Evolutionary conservation across 129 eudicot genomes (phyloP), one percentile per base, ranked within the genome.

Genomic region (Lactuca saligna): DNA sequence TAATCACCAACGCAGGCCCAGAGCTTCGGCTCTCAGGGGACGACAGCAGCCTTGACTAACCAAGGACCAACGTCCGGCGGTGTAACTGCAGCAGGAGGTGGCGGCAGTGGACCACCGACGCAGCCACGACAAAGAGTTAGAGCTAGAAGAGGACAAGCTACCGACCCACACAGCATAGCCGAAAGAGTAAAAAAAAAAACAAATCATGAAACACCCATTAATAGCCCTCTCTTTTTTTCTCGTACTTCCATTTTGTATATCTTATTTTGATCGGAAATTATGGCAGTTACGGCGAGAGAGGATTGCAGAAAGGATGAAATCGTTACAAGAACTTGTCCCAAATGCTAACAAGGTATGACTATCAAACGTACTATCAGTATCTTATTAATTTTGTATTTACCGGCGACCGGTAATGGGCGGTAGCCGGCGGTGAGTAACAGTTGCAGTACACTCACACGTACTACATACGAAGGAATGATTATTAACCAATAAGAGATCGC

Each of bases 91-190:
- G 61, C 87, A 8, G 72, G 63, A 8, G 76, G 84, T 46, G 84
- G 80, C 1, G 74, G 74, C 16, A 81, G 80, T 12, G 84, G 83
- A 4, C 72, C 83, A 16, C 72, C 81, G 32, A 75, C 80, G 12
- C 92, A 88, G 63, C 97, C 95, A 46, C 71, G 87, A n/a, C 97
- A 91, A 84, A 76, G 88, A 60, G 88, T 87, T 31, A 79, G 97
- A 64, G 97, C 97, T 29, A 75, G 95, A 39, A 82, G 97, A 75
- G 97, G 97, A 55, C 97, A 90, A 79, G 97, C 97, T 13, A 90
- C 97, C 8, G 96, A 89, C 65, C 96, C 97, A 13, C 95, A 90
- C 69, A 90, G 97, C 54, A 87, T 90, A 17, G 95, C 95, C 7
- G 95, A 90, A 78, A 78, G 95, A 71, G 95, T 90, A 86, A 4